These are phyloP conservation scores for Novymonas esmeraldas DNA, from an alignment of 208 protist genomes.

Conservation along the genomic window DNA sequence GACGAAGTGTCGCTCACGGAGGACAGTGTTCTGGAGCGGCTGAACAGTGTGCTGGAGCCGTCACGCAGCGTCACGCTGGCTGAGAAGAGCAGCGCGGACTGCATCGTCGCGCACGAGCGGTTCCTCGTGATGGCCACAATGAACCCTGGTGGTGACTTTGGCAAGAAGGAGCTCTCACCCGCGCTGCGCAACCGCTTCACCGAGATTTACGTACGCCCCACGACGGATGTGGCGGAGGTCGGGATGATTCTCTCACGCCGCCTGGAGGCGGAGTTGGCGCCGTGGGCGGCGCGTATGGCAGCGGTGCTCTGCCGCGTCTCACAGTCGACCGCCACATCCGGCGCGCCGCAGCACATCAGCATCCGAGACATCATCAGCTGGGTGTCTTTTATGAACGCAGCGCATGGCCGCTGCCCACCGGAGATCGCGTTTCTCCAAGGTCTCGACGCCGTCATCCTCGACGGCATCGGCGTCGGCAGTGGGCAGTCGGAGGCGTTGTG, in stretches of 20 bases:
- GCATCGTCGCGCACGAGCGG: slow-evolving; percentile 76
- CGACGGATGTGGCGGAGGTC: slow-evolving; percentile 93
- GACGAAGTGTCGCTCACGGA: slow-evolving; percentile 99
- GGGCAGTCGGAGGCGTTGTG: slow-evolving; percentile 65
- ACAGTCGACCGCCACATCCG: slow-evolving; percentile 36
- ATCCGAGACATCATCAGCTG: slow-evolving; percentile 97
- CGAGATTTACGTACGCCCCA: slow-evolving; percentile 98
- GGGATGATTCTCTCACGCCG: slow-evolving; percentile 90
- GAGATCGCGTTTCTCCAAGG: slow-evolving; percentile 95
- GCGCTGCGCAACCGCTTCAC: slow-evolving; percentile 99
- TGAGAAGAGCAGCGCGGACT: slow-evolving; percentile 95
- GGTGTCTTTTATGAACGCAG: slow-evolving; percentile 95
- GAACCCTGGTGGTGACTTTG: slow-evolving; percentile 99
- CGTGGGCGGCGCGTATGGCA: slow-evolving; percentile 82
- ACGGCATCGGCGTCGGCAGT: slow-evolving; percentile 94
- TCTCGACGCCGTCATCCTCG: slow-evolving; percentile 95
- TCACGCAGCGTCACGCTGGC: slow-evolving; percentile 95
- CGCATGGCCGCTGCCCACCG: slow-evolving; percentile 58
- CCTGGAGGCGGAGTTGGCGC: slow-evolving; percentile 44
- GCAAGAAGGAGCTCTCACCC: slow-evolving; percentile 99
- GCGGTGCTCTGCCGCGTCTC: slow-evolving; percentile 69
- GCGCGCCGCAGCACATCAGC: slow-evolving; percentile 81
- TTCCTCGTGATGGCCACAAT: slow-evolving; percentile 99
- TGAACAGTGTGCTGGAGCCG: slow-evolving; percentile 99
- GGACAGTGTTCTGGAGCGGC: slow-evolving; percentile 99